Conservation (phyloP, 805 yeast species). For the Metschnikowia cubensis region DNA sequence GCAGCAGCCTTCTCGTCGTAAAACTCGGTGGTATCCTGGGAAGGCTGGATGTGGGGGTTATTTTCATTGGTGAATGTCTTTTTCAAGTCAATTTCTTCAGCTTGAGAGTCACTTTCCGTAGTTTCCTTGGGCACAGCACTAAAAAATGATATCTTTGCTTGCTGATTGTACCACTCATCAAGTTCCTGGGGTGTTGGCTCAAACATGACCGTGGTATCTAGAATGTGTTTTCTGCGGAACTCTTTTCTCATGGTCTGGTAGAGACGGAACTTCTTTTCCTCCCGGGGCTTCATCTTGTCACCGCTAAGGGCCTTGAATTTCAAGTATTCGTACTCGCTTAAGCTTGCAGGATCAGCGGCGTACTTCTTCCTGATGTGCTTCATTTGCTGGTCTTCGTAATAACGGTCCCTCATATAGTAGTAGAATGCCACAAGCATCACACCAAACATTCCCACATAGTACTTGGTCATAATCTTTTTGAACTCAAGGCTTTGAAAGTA, state of each 20-base stretch:
- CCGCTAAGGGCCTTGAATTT: slow-evolving; percentile 55
- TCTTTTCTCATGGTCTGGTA: slow-evolving; percentile 54
- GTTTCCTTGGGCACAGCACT: slow-evolving; percentile 23
- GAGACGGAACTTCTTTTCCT: slow-evolving; percentile 53
- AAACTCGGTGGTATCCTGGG: slow-evolving; percentile 77
- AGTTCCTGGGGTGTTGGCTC: slow-evolving; percentile 41
- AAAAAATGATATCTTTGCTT: slow-evolving; percentile 23
- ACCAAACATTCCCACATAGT: slow-evolving; percentile 57
- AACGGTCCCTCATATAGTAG: slow-evolving; percentile 63
- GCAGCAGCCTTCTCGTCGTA: slow-evolving; percentile 74
- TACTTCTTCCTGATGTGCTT: slow-evolving; percentile 38
- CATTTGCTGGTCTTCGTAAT: slow-evolving; percentile 59
- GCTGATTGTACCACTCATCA: slow-evolving; percentile 38
- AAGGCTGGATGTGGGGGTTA: slow-evolving; percentile 50
- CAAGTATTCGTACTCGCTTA: slow-evolving; percentile 61
- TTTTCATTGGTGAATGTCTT: slow-evolving; percentile 31
- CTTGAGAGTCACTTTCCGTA: slow-evolving; percentile 14
- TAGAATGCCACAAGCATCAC: slow-evolving; percentile 56
- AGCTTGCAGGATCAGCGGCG: slow-evolving; percentile 28
- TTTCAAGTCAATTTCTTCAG: neutral
- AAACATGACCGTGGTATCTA: slow-evolving; percentile 31
- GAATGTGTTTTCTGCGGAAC: slow-evolving; percentile 36
- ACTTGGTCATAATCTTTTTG: slow-evolving; percentile 55
- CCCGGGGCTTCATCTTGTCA: slow-evolving; percentile 61
- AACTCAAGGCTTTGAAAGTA: slow-evolving; percentile 51